A percentile compares a stretch with the other conserved stretches of the same genome.
These are phyloP conservation scores for Rhynchosporium graminicola DNA, from an alignment of 2,329 filamentous ascomycete genomes.

Conservation along the genomic window DNA sequence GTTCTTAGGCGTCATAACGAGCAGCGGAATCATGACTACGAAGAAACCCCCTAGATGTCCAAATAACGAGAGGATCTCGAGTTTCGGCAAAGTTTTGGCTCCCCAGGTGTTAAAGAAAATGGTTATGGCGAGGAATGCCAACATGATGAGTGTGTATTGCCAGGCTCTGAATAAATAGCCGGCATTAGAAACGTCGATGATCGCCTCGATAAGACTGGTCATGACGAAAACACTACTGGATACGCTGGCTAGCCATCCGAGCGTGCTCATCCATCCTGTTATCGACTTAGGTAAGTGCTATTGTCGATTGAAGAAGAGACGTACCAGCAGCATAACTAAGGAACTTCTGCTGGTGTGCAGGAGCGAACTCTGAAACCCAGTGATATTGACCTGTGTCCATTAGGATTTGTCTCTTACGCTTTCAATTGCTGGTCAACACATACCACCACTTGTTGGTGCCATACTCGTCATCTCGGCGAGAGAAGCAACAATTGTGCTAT, in stretches of 20 bases:
- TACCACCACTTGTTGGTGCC: constrained; percentile 32
- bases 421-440: not conserved
- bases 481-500: constrained; percentile 31
- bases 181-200: constrained; percentile 41
- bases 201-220: constrained; percentile 48
- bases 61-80: constrained; percentile 48
- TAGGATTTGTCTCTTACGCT: constrained; percentile 48
- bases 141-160: constrained; percentile 48
- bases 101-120: constrained; percentile 49
- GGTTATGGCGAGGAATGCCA: constrained; percentile 45
- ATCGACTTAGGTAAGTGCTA: constrained; percentile 18
- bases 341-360: constrained; percentile 50
- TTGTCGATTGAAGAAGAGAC: not conserved
- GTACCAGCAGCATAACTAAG: constrained; percentile 53
- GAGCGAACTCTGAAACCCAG: constrained; percentile 57
- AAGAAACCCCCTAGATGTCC: constrained; percentile 50
- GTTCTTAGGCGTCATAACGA: constrained; percentile 37
- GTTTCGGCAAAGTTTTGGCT: constrained; percentile 43
- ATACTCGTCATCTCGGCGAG: constrained; percentile 38
- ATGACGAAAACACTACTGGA: constrained; percentile 47
- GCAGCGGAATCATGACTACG: constrained; percentile 45
- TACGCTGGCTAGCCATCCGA: constrained; percentile 48
- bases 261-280: constrained; percentile 48
- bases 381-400: constrained; percentile 55
- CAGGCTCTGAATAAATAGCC: constrained; percentile 43